A percentile compares a stretch with the other conserved stretches of the same genome.
Evolutionary conservation across 257 asterid genomes (phyloP).

Genomic region (Solanum dulcamara): DNA sequence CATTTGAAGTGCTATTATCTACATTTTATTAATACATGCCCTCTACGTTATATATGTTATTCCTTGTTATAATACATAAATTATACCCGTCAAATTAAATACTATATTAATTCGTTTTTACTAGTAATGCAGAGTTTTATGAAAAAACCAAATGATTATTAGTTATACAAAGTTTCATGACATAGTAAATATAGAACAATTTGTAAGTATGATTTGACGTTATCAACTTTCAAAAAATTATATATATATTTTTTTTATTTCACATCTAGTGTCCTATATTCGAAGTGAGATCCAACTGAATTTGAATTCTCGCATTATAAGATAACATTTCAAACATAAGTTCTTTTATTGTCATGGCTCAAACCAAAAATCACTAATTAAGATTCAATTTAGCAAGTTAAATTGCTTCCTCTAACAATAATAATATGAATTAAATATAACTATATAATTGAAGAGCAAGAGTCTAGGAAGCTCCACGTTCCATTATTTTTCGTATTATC

Average conservation of each 20-base stretch:
- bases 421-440: neutral
- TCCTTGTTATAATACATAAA: neutral
- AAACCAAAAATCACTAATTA: neutral
- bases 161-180: neutral
- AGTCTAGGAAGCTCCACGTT: neutral
- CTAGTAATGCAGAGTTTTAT: neutral
- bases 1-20: neutral
- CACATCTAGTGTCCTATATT: too few species aligned
- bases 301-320: neutral
- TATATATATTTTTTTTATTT: neutral
- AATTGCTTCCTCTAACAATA: neutral
- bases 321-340: accelerated
- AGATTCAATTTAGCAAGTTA: neutral
- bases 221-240: neutral
- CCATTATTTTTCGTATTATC: neutral
- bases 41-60: neutral
- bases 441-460: neutral
- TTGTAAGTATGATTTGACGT: neutral
- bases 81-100: neutral
- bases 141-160: neutral
- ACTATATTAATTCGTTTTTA: neutral
- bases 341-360: neutral
- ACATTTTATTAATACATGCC: neutral
- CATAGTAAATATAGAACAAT: neutral
- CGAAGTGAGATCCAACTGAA: neutral